Evolutionary conservation across 495 filamentous ascomycete genomes (phyloP).

Genomic region (Daldinia loculata): DNA sequence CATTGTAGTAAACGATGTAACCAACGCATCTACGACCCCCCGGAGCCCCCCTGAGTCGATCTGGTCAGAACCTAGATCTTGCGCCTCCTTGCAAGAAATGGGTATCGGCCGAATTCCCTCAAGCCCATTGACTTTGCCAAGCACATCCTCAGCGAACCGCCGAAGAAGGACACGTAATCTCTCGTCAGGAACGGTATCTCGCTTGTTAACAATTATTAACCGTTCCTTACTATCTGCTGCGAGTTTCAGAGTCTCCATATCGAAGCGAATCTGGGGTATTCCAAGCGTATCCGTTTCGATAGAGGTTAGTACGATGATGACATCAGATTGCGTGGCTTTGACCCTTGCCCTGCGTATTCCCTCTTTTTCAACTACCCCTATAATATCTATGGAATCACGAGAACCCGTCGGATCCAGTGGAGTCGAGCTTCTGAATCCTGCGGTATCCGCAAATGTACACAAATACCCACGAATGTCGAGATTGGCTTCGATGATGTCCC

Average conservation of each 20-base stretch:
- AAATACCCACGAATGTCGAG: constrained; percentile 90
- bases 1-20: constrained; percentile 73
- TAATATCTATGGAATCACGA: constrained; percentile 23
- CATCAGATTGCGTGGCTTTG: constrained; percentile 82
- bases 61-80: constrained; percentile 47
- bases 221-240: constrained; percentile 65
- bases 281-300: constrained; percentile 60
- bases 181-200: constrained; percentile 63
- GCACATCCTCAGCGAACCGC: constrained; percentile 47
- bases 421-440: constrained; percentile 70
- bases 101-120: constrained; percentile 33
- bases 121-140: constrained; percentile 46
- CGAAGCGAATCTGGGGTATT: constrained; percentile 54
- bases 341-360: constrained; percentile 87
- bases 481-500: constrained; percentile 92
- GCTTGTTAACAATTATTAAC: constrained; percentile 84
- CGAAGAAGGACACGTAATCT: constrained; percentile 41
- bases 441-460: constrained; percentile 90
- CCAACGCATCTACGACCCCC: constrained; percentile 70
- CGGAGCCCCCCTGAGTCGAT: constrained; percentile 73
- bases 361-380: constrained; percentile 85
- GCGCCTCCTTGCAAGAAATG: constrained; percentile 46
- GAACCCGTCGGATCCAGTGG: constrained; percentile 24
- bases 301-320: constrained; percentile 82
- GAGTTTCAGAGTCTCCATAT: constrained; percentile 56